Conservation (phyloP, 371 early-diverging fungal species). For the Actinomortierella wolfii region DNA sequence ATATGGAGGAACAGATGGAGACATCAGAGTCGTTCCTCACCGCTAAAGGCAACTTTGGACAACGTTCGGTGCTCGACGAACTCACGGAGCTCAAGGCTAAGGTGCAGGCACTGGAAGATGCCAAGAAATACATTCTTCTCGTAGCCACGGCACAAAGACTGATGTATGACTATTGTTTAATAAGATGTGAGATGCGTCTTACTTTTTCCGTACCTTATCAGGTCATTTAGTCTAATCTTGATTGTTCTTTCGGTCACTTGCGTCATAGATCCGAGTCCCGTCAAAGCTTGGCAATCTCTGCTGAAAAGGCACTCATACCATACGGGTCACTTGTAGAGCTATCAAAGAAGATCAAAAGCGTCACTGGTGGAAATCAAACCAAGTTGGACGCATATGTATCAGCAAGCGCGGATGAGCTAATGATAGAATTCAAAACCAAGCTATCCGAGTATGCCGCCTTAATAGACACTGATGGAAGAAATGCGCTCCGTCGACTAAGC, state of each 20-base stretch:
- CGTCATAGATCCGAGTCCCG: conserved; percentile 27
- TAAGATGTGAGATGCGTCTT: too few relatives aligned
- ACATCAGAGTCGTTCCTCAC: conserved; percentile 31
- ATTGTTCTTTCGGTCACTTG: too few relatives aligned
- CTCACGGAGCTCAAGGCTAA: conserved; percentile 21
- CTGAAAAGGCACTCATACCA: conserved; percentile 48
- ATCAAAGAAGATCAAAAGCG: conserved; percentile 15
- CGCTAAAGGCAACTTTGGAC: conserved; percentile 26
- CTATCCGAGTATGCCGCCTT: conserved; percentile 47
- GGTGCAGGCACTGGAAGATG: conserved; percentile 37
- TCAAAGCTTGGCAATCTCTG: conserved; percentile 33
- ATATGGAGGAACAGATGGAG: conserved; percentile 37
- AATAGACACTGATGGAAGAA: too few relatives aligned
- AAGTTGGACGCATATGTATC: conserved; percentile 35
- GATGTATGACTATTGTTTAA: conserved; percentile 19
- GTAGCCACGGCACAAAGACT: conserved; percentile 24
- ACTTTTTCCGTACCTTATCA: background rate
- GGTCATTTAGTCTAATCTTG: too few relatives aligned
- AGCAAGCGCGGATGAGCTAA: conserved; percentile 34
- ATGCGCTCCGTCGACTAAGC: too few relatives aligned
- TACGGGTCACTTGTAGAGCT: conserved; percentile 52
- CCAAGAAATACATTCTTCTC: conserved; percentile 28
- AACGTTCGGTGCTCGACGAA: conserved; percentile 35
- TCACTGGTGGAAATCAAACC: conserved; percentile 11
- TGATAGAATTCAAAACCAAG: conserved; percentile 48